Percentiles rank a stretch among this genome's conserved stretches.
These are phyloP conservation scores for Phaeosphaeria sp. DNA, from an alignment of 2,329 filamentous ascomycete genomes.

Conservation along the genomic window DNA sequence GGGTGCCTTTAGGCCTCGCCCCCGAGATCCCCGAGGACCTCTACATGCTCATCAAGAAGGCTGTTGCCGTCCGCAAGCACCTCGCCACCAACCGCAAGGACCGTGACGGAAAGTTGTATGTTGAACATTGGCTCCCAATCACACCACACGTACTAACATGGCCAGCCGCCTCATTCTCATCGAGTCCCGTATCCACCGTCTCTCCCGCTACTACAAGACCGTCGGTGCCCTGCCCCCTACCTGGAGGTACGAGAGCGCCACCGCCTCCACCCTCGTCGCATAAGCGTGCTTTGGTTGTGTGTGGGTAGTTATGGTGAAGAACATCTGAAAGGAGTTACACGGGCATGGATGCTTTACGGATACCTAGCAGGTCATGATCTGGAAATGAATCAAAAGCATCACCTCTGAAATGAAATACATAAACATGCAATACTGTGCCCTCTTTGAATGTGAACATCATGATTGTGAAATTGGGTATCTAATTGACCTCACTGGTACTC, in stretches of 20 bases:
- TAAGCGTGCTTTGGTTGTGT: constrained; percentile 47
- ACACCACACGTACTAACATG: constrained; percentile 12
- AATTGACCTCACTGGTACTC: constrained; percentile 8
- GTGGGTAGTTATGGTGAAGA: constrained; percentile 31
- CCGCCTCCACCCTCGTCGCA: constrained; percentile 64
- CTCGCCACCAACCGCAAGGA: constrained; percentile 99
- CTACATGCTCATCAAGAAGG: constrained; percentile 99
- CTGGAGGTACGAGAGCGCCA: constrained; percentile 99
- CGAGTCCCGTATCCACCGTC: constrained; percentile 99
- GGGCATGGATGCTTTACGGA: constrained; percentile 45
- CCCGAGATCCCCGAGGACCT: constrained; percentile 99
- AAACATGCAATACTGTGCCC: constrained; percentile 11
- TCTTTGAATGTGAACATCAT: constrained; percentile 14
- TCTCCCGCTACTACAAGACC: constrained; percentile 99
- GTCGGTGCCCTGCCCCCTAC: constrained; percentile 83
- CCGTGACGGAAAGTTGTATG: constrained; percentile 94
- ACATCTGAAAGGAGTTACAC: constrained; percentile 46
- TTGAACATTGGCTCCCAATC: constrained; percentile 4
- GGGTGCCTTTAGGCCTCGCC: constrained; percentile 77
- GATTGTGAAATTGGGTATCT: constrained; percentile 26
- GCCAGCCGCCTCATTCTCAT: constrained; percentile 93
- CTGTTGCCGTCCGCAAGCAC: constrained; percentile 92
- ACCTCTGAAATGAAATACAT: constrained; percentile 31
- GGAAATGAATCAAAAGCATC: constrained; percentile 48
- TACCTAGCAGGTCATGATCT: constrained; percentile 44